A percentile compares a stretch with the other conserved stretches of the same genome.
phyloP scores from a whole-genome alignment of 306 rosid species.

The Corylus heterophylla region DNA sequence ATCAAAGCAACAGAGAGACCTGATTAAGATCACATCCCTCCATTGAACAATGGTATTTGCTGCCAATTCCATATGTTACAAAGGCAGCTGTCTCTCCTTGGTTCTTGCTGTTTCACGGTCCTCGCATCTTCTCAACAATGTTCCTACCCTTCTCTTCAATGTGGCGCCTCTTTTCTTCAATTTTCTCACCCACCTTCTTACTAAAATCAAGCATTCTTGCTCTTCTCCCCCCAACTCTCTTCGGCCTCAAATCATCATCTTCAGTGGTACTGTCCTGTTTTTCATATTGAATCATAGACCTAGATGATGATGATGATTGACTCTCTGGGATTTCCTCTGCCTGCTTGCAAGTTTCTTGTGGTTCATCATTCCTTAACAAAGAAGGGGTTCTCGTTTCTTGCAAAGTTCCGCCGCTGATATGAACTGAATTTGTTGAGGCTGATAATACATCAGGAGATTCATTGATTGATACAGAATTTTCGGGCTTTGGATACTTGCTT shows the following conservation, averaged over 20 bases:
- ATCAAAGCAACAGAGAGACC: constrained; percentile 24
- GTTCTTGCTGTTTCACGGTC: constrained; percentile 42
- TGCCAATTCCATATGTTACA: not conserved
- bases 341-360: constrained; percentile 33
- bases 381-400: constrained; percentile 57
- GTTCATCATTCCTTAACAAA: constrained; percentile 42
- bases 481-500: constrained; percentile 24
- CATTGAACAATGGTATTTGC: constrained; percentile 24
- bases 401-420: constrained; percentile 29
- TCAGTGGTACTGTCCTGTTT: constrained; percentile 33
- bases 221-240: constrained; percentile 73
- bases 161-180: constrained; percentile 82
- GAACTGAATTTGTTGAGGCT: constrained; percentile 26
- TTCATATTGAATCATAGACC: constrained; percentile 27
- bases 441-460: constrained; percentile 43
- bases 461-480: constrained; percentile 26
- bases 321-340: constrained; percentile 32
- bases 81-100: not conserved
- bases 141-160: constrained; percentile 74
- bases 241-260: constrained; percentile 52
- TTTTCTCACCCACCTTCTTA: constrained; percentile 81
- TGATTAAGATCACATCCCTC: constrained; percentile 17
- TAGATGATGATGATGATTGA: constrained; percentile 32
- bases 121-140: constrained; percentile 91
- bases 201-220: constrained; percentile 75